These are phyloP conservation scores for Pichia cactophila DNA, from an alignment of 1,139 yeast species.

Conservation along the genomic window DNA sequence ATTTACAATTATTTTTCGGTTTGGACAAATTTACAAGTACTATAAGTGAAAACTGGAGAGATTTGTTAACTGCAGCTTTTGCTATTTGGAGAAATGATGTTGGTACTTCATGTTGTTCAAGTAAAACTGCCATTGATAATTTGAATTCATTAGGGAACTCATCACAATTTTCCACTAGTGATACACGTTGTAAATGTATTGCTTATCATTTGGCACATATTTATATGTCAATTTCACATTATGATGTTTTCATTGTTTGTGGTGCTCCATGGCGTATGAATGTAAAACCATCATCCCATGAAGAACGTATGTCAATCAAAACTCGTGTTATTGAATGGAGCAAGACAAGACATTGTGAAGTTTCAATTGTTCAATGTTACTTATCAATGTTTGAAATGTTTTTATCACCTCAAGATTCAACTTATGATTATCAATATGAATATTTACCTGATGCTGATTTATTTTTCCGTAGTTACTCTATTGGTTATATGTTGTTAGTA, in stretches of 20 bases:
- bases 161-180: conserved; percentile 27
- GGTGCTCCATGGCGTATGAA: conserved; percentile 83
- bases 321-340: conserved; percentile 50
- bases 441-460: conserved; percentile 27
- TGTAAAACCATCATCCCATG: conserved; percentile 46
- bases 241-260: conserved; percentile 69
- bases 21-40: conserved; percentile 33
- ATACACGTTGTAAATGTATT: conserved; percentile 47
- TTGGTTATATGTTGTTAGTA: conserved; percentile 41
- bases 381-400: conserved; percentile 56
- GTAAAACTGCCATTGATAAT: conserved; percentile 30
- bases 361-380: conserved; percentile 57
- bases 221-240: conserved; percentile 61
- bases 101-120: conserved; percentile 28
- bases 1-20: conserved; percentile 37
- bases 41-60: conserved; percentile 43
- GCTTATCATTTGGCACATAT: conserved; percentile 70
- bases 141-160: conserved; percentile 23
- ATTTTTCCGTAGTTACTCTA: conserved; percentile 32
- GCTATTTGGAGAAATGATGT: conserved; percentile 34
- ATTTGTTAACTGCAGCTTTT: conserved; percentile 52
- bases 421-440: conserved; percentile 29
- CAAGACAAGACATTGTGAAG: conserved; percentile 33
- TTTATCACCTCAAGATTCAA: conserved; percentile 39
- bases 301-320: conserved; percentile 46